Conservation (phyloP, 768 basidiomycete genomes). For the Tulasnella sp. region DNA sequence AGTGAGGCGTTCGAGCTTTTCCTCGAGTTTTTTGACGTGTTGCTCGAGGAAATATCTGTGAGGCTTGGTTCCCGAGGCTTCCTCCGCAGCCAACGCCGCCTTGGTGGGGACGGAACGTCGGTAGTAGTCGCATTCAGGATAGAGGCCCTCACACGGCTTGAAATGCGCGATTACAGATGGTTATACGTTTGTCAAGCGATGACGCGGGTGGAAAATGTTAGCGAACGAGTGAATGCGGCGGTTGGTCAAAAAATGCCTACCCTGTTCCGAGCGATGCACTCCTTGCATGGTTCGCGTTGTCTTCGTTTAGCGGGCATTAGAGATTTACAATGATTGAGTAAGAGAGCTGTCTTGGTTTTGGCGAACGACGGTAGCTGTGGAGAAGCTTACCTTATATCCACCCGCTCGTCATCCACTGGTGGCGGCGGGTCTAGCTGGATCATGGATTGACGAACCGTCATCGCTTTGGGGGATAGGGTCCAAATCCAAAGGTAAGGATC, state of each 20-base stretch:
- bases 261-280: neutral
- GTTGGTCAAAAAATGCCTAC: neutral
- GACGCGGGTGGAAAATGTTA: neutral
- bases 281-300: neutral
- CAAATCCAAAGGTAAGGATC: neutral
- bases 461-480: neutral
- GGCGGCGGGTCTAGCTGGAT: neutral
- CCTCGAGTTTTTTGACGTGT: slow-evolving; percentile 10
- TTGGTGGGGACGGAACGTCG: neutral
- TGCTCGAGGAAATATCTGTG: slow-evolving; percentile 14
- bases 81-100: neutral
- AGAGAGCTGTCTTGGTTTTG: neutral
- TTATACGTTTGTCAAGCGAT: too few species aligned
- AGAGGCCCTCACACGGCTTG: neutral
- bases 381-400: neutral
- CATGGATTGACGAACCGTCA: neutral
- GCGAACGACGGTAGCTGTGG: neutral
- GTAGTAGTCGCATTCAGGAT: slow-evolving; percentile 8
- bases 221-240: neutral
- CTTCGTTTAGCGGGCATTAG: neutral
- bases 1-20: neutral
- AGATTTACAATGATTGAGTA: neutral
- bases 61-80: neutral
- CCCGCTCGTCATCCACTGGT: neutral
- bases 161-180: too few species aligned